A percentile compares a stretch with the other conserved stretches of the same genome.
Conservation (phyloP, 148 eudicot species). For the Linanthus parryae region DNA sequence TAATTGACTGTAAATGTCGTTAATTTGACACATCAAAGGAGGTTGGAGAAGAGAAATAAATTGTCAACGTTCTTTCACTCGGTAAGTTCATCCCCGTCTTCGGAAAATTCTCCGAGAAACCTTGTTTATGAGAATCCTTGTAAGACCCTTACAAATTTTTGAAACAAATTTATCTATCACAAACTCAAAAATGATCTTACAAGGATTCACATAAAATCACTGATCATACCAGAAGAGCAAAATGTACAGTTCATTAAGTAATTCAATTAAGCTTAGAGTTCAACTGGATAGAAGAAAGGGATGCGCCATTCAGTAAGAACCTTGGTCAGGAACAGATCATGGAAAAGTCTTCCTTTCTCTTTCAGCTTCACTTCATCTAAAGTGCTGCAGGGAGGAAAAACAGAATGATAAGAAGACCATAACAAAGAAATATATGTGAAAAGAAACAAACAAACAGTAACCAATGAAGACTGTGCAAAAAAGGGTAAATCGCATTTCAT, state of each 20-base stretch:
- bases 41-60: too few relatives aligned
- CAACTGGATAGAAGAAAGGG: background rate
- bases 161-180: too few relatives aligned
- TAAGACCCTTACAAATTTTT: too few relatives aligned
- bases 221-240: background rate
- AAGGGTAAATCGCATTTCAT: too few relatives aligned
- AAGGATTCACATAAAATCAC: background rate
- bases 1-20: too few relatives aligned
- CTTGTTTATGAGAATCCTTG: too few relatives aligned
- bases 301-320: constrained; percentile 21
- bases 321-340: constrained; percentile 93
- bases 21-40: too few relatives aligned
- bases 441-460: background rate
- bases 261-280: constrained; percentile 1
- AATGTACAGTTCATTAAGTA: background rate
- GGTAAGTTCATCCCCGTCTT: too few relatives aligned
- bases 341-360: constrained; percentile 94
- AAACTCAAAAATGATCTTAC: background rate
- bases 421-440: background rate
- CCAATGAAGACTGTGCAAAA: too few relatives aligned
- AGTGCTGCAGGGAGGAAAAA: constrained; percentile 40
- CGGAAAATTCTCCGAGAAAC: too few relatives aligned
- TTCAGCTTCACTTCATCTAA: constrained; percentile 77
- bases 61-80: too few relatives aligned
- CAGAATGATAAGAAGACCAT: background rate